Evolutionary conservation across 2,329 filamentous ascomycete genomes (phyloP).

Genomic region (Aspergillus tamarii): DNA sequence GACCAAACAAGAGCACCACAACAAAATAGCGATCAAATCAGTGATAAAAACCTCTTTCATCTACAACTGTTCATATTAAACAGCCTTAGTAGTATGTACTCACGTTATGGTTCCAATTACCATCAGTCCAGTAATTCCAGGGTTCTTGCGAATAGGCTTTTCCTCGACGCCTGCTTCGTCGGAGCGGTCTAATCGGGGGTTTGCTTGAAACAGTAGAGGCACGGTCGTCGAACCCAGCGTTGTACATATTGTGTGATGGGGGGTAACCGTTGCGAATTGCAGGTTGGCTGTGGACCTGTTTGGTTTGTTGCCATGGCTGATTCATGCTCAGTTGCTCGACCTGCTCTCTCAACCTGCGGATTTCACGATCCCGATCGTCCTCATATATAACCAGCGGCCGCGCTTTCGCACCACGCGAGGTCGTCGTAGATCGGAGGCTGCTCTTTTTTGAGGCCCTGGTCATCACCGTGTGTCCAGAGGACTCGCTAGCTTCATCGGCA

Average conservation of each 20-base stretch:
- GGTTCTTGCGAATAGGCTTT: neutral
- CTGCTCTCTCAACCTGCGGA: neutral
- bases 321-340: neutral
- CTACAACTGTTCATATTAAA: neutral
- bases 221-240: neutral
- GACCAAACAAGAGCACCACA: neutral
- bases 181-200: neutral
- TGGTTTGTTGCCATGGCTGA: neutral
- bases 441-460: neutral
- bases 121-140: neutral
- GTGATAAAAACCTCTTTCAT: neutral
- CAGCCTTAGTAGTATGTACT: neutral
- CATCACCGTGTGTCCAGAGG: neutral
- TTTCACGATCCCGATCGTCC: neutral
- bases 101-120: neutral
- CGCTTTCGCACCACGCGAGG: neutral
- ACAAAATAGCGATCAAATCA: neutral
- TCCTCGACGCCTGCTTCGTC: neutral
- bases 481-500: neutral
- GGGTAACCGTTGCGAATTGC: neutral
- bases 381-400: neutral
- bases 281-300: neutral
- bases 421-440: neutral
- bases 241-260: neutral
- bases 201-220: slow-evolving; percentile 1